Evolutionary conservation across 192 early-diverging fungal species (phyloP).

Genomic region (Podila verticillata): DNA sequence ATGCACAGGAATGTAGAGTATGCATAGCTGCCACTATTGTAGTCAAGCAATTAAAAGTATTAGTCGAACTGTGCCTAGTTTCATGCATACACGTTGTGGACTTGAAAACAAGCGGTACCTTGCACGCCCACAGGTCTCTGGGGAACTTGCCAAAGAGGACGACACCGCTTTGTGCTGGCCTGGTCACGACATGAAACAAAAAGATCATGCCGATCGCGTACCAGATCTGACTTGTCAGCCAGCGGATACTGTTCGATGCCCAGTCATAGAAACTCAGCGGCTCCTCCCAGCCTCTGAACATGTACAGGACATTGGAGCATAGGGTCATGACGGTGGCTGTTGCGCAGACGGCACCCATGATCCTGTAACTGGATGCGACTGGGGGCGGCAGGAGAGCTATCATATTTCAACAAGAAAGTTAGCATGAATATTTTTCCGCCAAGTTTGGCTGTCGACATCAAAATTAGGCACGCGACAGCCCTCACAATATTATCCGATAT

Average conservation of each 20-base stretch:
- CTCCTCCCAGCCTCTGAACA: slow-evolving; percentile 50
- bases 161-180: slow-evolving; percentile 48
- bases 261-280: slow-evolving; percentile 43
- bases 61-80: neutral
- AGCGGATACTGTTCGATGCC: slow-evolving; percentile 38
- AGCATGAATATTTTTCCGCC: neutral
- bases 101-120: slow-evolving; percentile 18
- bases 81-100: neutral
- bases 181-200: slow-evolving; percentile 45
- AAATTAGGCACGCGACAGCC: neutral
- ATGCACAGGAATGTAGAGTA: slow-evolving; percentile 39
- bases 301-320: slow-evolving; percentile 43
- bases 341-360: slow-evolving; percentile 36
- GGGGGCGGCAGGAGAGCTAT: slow-evolving; percentile 43
- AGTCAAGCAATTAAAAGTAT: neutral
- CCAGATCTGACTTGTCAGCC: slow-evolving; percentile 52
- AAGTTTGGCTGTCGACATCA: neutral
- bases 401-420: neutral
- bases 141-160: slow-evolving; percentile 46
- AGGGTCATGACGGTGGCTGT: slow-evolving; percentile 33
- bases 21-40: slow-evolving; percentile 40
- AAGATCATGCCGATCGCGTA: slow-evolving; percentile 52
- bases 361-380: slow-evolving; percentile 21
- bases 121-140: slow-evolving; percentile 36
- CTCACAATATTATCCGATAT: neutral